Conservation (phyloP, 2,329 filamentous ascomycete genomes). For the Monosporascus sp. region DNA sequence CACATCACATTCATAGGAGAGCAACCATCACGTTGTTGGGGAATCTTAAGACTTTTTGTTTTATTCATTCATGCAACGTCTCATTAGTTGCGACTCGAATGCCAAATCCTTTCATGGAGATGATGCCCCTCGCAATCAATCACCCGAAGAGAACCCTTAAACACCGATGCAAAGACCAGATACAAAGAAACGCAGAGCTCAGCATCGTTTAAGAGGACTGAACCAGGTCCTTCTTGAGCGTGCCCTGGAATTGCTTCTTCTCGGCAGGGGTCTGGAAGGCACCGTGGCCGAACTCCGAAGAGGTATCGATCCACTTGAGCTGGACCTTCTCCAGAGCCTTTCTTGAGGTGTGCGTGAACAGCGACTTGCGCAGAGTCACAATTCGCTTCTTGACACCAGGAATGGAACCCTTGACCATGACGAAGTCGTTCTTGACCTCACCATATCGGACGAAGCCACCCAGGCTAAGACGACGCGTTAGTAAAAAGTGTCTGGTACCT, state of each 20-base stretch:
- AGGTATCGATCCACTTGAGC: constrained; percentile 99
- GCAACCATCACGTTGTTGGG: constrained; percentile 2
- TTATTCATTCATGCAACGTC: constrained; percentile 25
- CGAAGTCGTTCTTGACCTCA: constrained; percentile 98
- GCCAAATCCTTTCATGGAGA: constrained; percentile 21
- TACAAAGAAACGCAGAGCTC: constrained; percentile 35
- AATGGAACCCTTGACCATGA: constrained; percentile 95
- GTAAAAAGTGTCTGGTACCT: constrained; percentile 1
- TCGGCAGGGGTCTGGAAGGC: constrained; percentile 97
- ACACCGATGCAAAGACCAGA: constrained; percentile 51
- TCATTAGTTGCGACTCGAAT: constrained; percentile 30
- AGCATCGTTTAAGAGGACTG: constrained; percentile 35
- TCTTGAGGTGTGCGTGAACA: constrained; percentile 95
- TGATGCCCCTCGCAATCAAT: constrained; percentile 25
- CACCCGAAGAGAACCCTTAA: constrained; percentile 39
- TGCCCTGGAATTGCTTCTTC: constrained; percentile 97
- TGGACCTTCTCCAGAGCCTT: constrained; percentile 98
- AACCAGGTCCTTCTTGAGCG: constrained; percentile 94
- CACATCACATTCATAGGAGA: neutral
- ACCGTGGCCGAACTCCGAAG: constrained; percentile 99
- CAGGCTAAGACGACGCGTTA: constrained; percentile 56
- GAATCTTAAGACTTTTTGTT: constrained; percentile 20
- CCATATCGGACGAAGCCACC: constrained; percentile 99
- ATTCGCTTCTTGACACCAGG: constrained; percentile 99
- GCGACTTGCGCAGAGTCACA: constrained; percentile 97